Evolutionary conservation across 1,139 yeast genomes (phyloP).

Genomic region (Scheffersomyces quercinus): DNA sequence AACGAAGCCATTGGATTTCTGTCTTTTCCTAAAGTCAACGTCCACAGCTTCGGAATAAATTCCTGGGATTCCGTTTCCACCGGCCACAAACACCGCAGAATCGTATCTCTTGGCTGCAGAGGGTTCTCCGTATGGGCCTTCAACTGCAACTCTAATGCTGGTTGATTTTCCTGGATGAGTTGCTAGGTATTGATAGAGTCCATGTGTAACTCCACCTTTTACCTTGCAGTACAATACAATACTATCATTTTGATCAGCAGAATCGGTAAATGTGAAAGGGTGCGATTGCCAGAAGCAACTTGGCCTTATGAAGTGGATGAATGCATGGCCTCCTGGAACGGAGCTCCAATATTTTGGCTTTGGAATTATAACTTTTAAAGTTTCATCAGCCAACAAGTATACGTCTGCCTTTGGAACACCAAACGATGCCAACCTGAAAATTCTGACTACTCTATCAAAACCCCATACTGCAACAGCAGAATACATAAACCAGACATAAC

Average conservation of each 20-base stretch:
- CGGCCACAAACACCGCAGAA: conserved; percentile 39
- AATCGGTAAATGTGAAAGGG: conserved; percentile 39
- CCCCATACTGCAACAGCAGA: conserved; percentile 21
- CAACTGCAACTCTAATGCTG: conserved; percentile 35
- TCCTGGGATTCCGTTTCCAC: conserved; percentile 48
- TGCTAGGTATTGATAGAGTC: conserved; percentile 29
- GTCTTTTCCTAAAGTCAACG: conserved; percentile 18
- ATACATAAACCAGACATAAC: conserved; percentile 16
- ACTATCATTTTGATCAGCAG: conserved; percentile 19
- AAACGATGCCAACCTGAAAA: conserved; percentile 13
- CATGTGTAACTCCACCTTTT: conserved; percentile 41
- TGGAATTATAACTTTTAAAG: conserved; percentile 16
- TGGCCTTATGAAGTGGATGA: conserved; percentile 21
- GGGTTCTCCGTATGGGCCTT: conserved; percentile 44
- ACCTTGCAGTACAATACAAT: conserved; percentile 34
- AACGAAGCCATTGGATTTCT: conserved; percentile 19
- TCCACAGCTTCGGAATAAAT: conserved; percentile 39
- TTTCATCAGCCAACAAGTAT: conserved; percentile 15
- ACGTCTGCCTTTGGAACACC: conserved; percentile 18
- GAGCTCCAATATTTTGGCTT: conserved; percentile 19
- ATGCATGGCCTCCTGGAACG: conserved; percentile 22
- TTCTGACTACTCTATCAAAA: conserved; percentile 16
- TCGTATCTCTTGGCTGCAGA: conserved; percentile 30
- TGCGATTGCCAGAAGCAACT: conserved; percentile 44
- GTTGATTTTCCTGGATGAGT: conserved; percentile 25